Evolutionary conservation across 225 moss, liverwort and hornwort genomes (phyloP).

Genomic region (Polytrichum commune): DNA sequence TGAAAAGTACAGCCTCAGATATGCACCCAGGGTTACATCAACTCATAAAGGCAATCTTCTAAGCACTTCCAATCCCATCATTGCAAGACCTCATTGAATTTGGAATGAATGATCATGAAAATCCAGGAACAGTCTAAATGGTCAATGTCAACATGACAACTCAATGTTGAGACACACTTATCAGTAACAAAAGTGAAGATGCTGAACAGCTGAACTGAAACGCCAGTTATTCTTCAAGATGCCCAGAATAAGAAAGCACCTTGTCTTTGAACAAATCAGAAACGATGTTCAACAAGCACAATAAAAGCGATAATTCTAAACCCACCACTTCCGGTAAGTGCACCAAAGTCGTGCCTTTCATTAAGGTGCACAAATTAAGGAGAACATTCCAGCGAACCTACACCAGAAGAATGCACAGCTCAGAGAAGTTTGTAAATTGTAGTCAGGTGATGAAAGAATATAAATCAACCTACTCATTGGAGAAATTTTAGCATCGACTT

Average conservation of each 20-base stretch:
- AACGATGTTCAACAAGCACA: not conserved
- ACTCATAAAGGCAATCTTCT: too few species aligned
- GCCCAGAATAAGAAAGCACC: too few species aligned
- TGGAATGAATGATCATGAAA: not conserved
- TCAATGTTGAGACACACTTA: not conserved
- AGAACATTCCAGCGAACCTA: constrained; percentile 71
- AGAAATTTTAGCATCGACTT: too few species aligned
- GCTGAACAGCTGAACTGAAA: too few species aligned
- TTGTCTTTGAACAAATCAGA: too few species aligned
- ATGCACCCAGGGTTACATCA: too few species aligned
- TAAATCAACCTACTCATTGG: too few species aligned
- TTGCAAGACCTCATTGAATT: not conserved
- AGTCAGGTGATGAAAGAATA: not conserved
- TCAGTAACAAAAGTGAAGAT: not conserved
- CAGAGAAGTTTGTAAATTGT: constrained; percentile 6
- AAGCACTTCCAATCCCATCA: too few species aligned
- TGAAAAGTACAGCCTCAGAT: too few species aligned
- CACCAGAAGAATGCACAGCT: constrained; percentile 16
- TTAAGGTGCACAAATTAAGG: constrained; percentile 59
- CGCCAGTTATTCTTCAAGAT: too few species aligned
- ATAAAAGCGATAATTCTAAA: constrained; percentile 1
- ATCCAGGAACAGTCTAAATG: not conserved
- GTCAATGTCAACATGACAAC: not conserved
- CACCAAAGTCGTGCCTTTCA: constrained; percentile 37
- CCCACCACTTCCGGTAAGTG: constrained; percentile 63